Conservation (phyloP, 2,329 filamentous ascomycete genomes). For the Ascochyta rabiei region DNA sequence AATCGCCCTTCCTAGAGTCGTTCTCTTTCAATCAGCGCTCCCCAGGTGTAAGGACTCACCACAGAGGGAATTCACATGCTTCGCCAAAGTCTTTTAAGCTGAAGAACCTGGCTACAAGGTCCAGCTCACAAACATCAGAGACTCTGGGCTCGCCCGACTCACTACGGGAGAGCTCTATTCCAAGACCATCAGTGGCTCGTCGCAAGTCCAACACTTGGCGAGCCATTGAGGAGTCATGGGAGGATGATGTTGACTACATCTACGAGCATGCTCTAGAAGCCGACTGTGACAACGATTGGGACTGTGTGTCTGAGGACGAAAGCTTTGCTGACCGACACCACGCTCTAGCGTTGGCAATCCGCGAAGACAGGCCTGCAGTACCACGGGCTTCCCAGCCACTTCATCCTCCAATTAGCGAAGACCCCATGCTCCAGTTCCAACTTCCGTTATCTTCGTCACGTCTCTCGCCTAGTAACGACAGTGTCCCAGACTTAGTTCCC, state of each 20-base stretch:
- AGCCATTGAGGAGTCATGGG: slow-evolving; percentile 58
- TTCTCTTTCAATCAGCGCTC: slow-evolving; percentile 39
- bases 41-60: slow-evolving; percentile 22
- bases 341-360: slow-evolving; percentile 8
- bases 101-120: slow-evolving; percentile 33
- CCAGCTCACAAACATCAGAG: slow-evolving; percentile 52
- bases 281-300: slow-evolving; percentile 66
- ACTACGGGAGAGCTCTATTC: slow-evolving; percentile 30
- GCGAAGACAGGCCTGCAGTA: slow-evolving; percentile 3
- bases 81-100: slow-evolving; percentile 32
- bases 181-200: slow-evolving; percentile 27
- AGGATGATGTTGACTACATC: slow-evolving; percentile 67
- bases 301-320: slow-evolving; percentile 41
- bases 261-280: slow-evolving; percentile 67
- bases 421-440: slow-evolving; percentile 12
- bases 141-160: slow-evolving; percentile 52
- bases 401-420: background rate
- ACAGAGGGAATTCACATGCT: slow-evolving; percentile 29
- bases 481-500: slow-evolving; percentile 43
- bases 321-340: slow-evolving; percentile 44
- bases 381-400: background rate
- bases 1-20: slow-evolving; percentile 35
- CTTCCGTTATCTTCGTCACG: slow-evolving; percentile 38
- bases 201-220: slow-evolving; percentile 45
- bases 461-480: slow-evolving; percentile 34